A percentile compares a stretch with the other conserved stretches of the same genome.
These are phyloP conservation scores for Epichloe aotearoae DNA, from an alignment of 2,329 filamentous ascomycete species.

Conservation along the genomic window DNA sequence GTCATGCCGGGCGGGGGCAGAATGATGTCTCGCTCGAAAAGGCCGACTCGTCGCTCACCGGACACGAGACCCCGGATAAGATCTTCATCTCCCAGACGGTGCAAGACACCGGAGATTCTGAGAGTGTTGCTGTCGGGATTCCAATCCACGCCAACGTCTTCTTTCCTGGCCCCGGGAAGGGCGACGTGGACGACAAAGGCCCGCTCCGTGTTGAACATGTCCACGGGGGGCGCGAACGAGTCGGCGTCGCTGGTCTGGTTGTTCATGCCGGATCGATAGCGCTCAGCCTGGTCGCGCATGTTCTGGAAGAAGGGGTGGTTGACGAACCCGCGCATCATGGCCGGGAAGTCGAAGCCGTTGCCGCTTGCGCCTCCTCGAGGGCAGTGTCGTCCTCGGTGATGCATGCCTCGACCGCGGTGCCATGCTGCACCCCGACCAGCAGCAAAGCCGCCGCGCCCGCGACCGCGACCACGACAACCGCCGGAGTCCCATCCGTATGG, in stretches of 20 bases:
- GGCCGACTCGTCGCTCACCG: slow-evolving; percentile 57
- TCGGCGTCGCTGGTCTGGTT: slow-evolving; percentile 12
- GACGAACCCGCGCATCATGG: slow-evolving; percentile 26
- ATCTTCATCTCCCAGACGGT: slow-evolving; percentile 58
- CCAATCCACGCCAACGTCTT: slow-evolving; percentile 67
- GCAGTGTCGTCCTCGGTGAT: slow-evolving; percentile 1
- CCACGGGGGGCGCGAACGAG: slow-evolving; percentile 51
- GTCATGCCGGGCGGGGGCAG: slow-evolving; percentile 33
- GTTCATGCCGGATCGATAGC: slow-evolving; percentile 4
- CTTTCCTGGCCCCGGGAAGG: slow-evolving; percentile 65
- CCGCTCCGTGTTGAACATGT: slow-evolving; percentile 57
- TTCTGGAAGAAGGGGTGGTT: slow-evolving; percentile 29
- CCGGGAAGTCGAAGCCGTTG: slow-evolving; percentile 21
- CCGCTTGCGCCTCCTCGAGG: neutral
- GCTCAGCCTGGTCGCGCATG: slow-evolving; percentile 26
- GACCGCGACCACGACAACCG: slow-evolving; percentile 9
- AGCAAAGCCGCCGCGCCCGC: slow-evolving; percentile 8
- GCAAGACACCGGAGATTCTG: slow-evolving; percentile 57
- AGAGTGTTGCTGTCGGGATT: slow-evolving; percentile 54
- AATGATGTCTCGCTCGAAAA: slow-evolving; percentile 58
- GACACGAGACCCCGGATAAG: slow-evolving; percentile 50
- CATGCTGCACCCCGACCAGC: slow-evolving; percentile 10
- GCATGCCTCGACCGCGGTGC: slow-evolving; percentile 14
- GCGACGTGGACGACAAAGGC: slow-evolving; percentile 61
- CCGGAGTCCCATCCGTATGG: slow-evolving; percentile 10